phyloP scores from a whole-genome alignment of 345 rosid species.

The Carallia brachiata region DNA sequence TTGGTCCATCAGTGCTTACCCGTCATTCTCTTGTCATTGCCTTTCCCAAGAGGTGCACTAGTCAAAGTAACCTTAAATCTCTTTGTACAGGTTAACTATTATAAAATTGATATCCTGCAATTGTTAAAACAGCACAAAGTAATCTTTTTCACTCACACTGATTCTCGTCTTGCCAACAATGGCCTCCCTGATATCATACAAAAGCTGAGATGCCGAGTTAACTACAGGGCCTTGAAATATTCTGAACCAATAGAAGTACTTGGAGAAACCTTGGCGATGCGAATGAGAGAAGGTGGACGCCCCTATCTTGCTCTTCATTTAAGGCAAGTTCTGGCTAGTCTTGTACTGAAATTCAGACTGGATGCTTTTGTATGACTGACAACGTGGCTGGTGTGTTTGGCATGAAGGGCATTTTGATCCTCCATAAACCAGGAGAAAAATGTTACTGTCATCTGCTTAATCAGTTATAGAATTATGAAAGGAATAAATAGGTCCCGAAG shows the following conservation, averaged over 20 bases:
- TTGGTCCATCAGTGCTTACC: conserved; percentile 15
- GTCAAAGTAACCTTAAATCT: conserved; percentile 10
- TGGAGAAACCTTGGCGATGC: conserved; percentile 68
- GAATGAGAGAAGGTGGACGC: conserved; percentile 69
- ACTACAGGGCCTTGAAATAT: conserved; percentile 79
- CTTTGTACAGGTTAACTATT: conserved; percentile 70
- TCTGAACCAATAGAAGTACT: conserved; percentile 76
- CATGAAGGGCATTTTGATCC: background rate
- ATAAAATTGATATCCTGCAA: conserved; percentile 72
- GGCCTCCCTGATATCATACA: conserved; percentile 61
- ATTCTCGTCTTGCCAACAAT: conserved; percentile 93
- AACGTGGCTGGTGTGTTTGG: too few species aligned
- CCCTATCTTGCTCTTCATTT: conserved; percentile 95
- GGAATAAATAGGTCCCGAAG: background rate
- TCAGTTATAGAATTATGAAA: background rate
- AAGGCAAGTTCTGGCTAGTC: conserved; percentile 50
- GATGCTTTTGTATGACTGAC: background rate
- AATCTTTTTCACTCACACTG: conserved; percentile 87
- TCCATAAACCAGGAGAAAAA: background rate
- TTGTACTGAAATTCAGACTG: background rate
- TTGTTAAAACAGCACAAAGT: conserved; percentile 80
- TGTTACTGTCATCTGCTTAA: background rate
- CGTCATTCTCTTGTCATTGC: background rate
- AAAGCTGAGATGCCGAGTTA: conserved; percentile 86
- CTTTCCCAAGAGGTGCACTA: conserved; percentile 4